Percentiles rank a stretch among this genome's conserved stretches.
Conservation (phyloP, 371 early-diverging fungal genomes). For the Mucor circinelloides region DNA sequence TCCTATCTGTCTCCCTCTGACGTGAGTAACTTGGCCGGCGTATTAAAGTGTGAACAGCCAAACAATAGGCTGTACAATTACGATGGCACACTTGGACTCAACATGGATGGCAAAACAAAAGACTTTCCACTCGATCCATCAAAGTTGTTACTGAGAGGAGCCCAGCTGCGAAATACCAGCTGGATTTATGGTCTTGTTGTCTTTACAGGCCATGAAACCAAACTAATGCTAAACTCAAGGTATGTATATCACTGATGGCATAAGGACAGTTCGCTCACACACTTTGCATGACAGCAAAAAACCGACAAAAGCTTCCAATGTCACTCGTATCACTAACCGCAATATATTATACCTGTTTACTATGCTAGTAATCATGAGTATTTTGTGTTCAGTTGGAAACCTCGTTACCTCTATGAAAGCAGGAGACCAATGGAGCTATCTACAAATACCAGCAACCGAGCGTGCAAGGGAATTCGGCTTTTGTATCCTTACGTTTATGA, state of each 20-base stretch:
- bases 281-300: constrained; percentile 37
- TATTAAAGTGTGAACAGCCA: constrained; percentile 78
- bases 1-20: constrained; percentile 60
- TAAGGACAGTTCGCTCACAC: neutral
- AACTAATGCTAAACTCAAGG: constrained; percentile 86
- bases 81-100: constrained; percentile 69
- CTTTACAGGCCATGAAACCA: constrained; percentile 90
- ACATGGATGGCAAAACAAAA: constrained; percentile 38
- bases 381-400: constrained; percentile 80
- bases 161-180: constrained; percentile 79
- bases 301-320: constrained; percentile 54
- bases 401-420: constrained; percentile 45
- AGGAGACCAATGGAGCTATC: constrained; percentile 33
- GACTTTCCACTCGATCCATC: constrained; percentile 77
- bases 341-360: constrained; percentile 92
- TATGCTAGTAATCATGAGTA: constrained; percentile 81
- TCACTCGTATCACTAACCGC: constrained; percentile 88
- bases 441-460: constrained; percentile 26
- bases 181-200: constrained; percentile 86
- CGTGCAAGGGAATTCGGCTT: constrained; percentile 57
- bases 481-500: constrained; percentile 84
- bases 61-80: constrained; percentile 88
- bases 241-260: constrained; percentile 7
- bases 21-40: constrained; percentile 56
- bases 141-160: constrained; percentile 80